These are phyloP conservation scores for Blastomyces parvus DNA, from an alignment of 2,329 filamentous ascomycete species.

Conservation along the genomic window DNA sequence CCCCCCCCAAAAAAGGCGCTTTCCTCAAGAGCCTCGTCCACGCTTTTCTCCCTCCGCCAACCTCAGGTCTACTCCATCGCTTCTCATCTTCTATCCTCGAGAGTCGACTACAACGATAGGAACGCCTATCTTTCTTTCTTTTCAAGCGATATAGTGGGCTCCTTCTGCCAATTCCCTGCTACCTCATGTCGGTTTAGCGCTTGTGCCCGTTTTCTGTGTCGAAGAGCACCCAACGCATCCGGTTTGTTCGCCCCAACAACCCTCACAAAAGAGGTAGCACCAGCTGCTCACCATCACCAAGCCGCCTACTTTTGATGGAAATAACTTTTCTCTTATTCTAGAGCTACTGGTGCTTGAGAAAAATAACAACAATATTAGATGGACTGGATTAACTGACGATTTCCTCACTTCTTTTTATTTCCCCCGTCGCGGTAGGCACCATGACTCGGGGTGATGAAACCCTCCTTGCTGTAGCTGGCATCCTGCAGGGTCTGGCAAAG, in stretches of 20 bases:
- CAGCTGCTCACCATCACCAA: not conserved
- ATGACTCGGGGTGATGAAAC: constrained; percentile 42
- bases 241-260: constrained; percentile 5
- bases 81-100: not conserved
- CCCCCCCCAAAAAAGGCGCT: not conserved
- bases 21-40: constrained; percentile 5
- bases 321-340: constrained; percentile 8
- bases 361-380: not conserved
- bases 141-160: constrained; percentile 14
- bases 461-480: constrained; percentile 37
- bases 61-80: not conserved
- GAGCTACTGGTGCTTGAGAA: constrained; percentile 5
- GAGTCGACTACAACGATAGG: constrained; percentile 4
- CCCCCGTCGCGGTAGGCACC: constrained; percentile 22
- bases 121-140: constrained; percentile 7
- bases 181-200: constrained; percentile 11
- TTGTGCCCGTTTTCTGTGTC: constrained; percentile 6
- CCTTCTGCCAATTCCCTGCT: constrained; percentile 12
- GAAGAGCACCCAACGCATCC: constrained; percentile 7
- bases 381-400: not conserved
- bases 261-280: not conserved
- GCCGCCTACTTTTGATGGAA: constrained; percentile 10
- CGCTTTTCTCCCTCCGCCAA: constrained; percentile 2
- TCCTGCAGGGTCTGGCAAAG: constrained; percentile 39
- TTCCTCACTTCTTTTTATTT: constrained; percentile 11